Conservation (phyloP, 805 yeast species). For the Kodamaea laetipori region DNA sequence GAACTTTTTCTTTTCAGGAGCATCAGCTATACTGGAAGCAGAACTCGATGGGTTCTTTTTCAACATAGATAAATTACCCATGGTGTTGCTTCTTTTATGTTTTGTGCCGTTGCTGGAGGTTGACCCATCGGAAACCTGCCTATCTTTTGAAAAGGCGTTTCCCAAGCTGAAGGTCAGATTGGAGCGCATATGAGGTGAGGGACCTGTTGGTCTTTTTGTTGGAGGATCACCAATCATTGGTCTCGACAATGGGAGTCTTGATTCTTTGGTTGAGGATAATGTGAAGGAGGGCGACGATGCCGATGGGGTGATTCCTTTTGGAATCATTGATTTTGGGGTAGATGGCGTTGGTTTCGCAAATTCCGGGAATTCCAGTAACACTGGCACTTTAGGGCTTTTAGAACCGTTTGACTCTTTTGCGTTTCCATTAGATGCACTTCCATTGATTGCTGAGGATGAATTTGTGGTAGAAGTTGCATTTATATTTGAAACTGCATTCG, state of each 20-base stretch:
- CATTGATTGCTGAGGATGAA: too few species aligned
- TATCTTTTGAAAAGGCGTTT: neutral
- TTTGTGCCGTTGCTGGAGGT: constrained; percentile 3
- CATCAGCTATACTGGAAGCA: neutral
- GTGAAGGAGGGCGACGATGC: constrained; percentile 9
- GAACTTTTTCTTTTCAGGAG: constrained; percentile 32
- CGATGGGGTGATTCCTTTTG: constrained; percentile 1
- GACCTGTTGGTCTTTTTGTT: neutral
- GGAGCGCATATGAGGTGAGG: constrained; percentile 7
- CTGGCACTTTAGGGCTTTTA: neutral
- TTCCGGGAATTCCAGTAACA: constrained; percentile 3
- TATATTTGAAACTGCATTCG: too few species aligned
- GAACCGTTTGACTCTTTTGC: too few species aligned
- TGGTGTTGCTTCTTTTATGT: constrained; percentile 16
- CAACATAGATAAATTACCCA: constrained; percentile 13
- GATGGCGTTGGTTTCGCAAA: neutral
- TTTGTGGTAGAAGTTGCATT: too few species aligned
- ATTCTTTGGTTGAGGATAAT: neutral
- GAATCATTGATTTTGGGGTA: constrained; percentile 5
- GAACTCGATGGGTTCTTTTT: constrained; percentile 7
- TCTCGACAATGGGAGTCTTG: constrained; percentile 3
- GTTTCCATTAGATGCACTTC: too few species aligned
- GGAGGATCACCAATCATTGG: constrained; percentile 7
- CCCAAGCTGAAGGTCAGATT: constrained; percentile 8
- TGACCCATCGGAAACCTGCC: neutral